These are phyloP conservation scores for Oropetium thomaeum DNA, from an alignment of 176 grass and related monocot species.

Conservation along the genomic window DNA sequence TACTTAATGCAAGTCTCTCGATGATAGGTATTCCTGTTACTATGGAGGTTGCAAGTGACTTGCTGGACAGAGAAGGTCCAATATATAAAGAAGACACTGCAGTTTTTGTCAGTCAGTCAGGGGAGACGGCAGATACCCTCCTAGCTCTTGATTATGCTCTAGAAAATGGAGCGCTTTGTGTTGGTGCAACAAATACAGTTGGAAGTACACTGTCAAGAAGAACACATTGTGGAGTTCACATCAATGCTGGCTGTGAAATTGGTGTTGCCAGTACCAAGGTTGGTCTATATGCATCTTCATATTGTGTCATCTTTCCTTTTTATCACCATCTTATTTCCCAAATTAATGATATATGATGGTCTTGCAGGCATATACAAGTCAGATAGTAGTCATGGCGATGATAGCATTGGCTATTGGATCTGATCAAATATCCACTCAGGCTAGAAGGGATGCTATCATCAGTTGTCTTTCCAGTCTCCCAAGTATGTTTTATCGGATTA, in stretches of 20 bases:
- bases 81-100: slow-evolving; percentile 84
- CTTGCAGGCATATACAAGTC: slow-evolving; percentile 86
- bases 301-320: neutral
- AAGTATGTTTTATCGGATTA: slow-evolving; percentile 42
- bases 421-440: slow-evolving; percentile 85
- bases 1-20: neutral
- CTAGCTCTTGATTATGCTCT: slow-evolving; percentile 89
- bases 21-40: slow-evolving; percentile 76
- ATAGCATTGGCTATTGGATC: slow-evolving; percentile 93
- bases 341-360: slow-evolving; percentile 7
- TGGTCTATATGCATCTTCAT: slow-evolving; percentile 6
- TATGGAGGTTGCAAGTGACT: slow-evolving; percentile 87
- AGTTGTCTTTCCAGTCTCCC: slow-evolving; percentile 59
- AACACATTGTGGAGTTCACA: slow-evolving; percentile 94
- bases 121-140: slow-evolving; percentile 95
- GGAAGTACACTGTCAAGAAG: slow-evolving; percentile 85
- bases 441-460: slow-evolving; percentile 68
- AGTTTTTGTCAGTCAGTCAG: slow-evolving; percentile 96
- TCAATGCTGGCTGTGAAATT: slow-evolving; percentile 96
- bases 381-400: slow-evolving; percentile 97
- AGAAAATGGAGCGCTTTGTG: slow-evolving; percentile 77
- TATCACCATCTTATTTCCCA: neutral
- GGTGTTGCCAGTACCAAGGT: slow-evolving; percentile 96
- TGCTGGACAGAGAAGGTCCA: slow-evolving; percentile 79
- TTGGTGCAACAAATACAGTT: slow-evolving; percentile 92